These are phyloP conservation scores for Draba incana DNA, from an alignment of 345 rosid species.

Conservation along the genomic window DNA sequence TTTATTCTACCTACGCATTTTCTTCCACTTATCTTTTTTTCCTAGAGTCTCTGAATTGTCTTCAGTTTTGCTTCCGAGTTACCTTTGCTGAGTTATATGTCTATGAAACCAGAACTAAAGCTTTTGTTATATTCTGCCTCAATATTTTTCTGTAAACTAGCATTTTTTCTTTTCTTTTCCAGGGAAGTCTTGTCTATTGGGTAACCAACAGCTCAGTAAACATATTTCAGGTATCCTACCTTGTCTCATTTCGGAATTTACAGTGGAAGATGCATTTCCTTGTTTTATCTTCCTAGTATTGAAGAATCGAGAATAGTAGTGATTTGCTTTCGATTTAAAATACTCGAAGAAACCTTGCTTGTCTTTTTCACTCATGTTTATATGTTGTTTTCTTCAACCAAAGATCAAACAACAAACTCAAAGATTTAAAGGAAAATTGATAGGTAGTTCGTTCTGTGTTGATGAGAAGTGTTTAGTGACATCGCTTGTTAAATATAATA, in stretches of 20 bases:
- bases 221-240: constrained; percentile 64
- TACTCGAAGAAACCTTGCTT: not conserved
- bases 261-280: constrained; percentile 4
- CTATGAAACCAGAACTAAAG: not conserved
- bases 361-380: not conserved
- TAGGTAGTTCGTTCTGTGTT: not conserved
- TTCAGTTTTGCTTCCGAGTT: constrained; percentile 6
- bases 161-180: constrained; percentile 35
- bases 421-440: not conserved
- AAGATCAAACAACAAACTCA: not conserved
- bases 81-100: not conserved
- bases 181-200: constrained; percentile 97
- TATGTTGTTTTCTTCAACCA: constrained; percentile 4
- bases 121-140: constrained; percentile 6
- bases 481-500: not conserved
- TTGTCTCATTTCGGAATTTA: constrained; percentile 5
- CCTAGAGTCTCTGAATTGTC: constrained; percentile 5
- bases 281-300: not conserved
- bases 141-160: not conserved
- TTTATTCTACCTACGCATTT: not conserved
- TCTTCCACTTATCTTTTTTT: constrained; percentile 1
- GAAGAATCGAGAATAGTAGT: not conserved
- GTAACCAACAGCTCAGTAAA: constrained; percentile 74
- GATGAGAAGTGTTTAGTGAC: constrained; percentile 5
- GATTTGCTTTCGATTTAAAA: not conserved